These are phyloP conservation scores for Alternaria burnsii DNA, from an alignment of 2,329 filamentous ascomycete species.

Conservation along the genomic window DNA sequence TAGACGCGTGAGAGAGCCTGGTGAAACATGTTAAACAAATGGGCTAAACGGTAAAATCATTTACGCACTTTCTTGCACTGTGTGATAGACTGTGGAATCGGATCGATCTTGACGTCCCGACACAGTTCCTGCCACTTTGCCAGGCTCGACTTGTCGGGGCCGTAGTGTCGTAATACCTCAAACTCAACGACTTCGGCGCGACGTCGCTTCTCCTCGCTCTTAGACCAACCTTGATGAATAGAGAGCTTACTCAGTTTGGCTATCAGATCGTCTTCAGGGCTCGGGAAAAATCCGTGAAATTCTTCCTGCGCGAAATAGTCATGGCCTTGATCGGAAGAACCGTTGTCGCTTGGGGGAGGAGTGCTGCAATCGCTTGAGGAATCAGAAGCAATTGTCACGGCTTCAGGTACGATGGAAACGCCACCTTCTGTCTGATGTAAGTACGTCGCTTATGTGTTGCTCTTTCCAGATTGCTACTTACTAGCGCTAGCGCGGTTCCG, in stretches of 20 bases:
- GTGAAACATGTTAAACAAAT: not conserved
- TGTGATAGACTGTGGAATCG: slow-evolving; percentile 25
- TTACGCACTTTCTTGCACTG: slow-evolving; percentile 35
- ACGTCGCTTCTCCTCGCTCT: slow-evolving; percentile 7
- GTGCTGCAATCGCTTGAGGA: slow-evolving; percentile 3
- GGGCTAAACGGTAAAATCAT: not conserved
- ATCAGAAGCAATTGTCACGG: not conserved
- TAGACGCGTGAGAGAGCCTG: slow-evolving; percentile 18
- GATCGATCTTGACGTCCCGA: slow-evolving; percentile 20
- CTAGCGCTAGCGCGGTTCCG: not conserved
- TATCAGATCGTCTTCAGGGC: slow-evolving; percentile 14
- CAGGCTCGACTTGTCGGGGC: slow-evolving; percentile 18
- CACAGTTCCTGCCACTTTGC: slow-evolving; percentile 36
- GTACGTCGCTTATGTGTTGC: not conserved
- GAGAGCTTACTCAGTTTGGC: slow-evolving; percentile 27
- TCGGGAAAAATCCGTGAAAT: slow-evolving; percentile 20
- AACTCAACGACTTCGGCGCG: slow-evolving; percentile 15
- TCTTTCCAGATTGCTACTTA: not conserved
- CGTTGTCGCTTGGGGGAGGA: slow-evolving; percentile 2
- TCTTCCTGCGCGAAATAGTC: slow-evolving; percentile 4
- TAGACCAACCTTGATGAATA: slow-evolving; percentile 21
- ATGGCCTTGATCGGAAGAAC: not conserved
- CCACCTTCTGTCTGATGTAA: slow-evolving; percentile 6
- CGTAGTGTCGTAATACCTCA: slow-evolving; percentile 25
- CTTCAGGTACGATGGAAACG: not conserved